Conservation (phyloP, 345 rosid genomes). For the Arabidopsis arenosa region DNA sequence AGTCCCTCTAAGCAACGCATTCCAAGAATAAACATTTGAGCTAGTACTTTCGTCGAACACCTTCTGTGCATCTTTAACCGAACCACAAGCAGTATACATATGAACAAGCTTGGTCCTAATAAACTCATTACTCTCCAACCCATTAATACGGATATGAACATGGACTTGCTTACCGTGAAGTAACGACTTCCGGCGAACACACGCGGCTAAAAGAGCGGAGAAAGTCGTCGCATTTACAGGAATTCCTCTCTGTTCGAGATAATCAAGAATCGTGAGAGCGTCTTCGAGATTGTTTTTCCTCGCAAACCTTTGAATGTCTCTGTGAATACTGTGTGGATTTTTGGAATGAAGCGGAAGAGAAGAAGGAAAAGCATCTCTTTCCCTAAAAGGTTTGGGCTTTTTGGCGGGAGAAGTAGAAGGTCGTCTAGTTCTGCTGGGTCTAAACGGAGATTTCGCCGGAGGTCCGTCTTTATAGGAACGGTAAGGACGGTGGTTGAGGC, state of each 20-base stretch:
- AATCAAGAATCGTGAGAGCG: constrained; percentile 71
- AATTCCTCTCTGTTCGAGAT: constrained; percentile 71
- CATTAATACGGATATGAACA: constrained; percentile 64
- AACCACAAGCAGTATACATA: constrained; percentile 75
- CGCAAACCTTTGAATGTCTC: constrained; percentile 68
- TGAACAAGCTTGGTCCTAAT: constrained; percentile 68
- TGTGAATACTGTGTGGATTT: constrained; percentile 66
- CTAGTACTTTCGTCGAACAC: constrained; percentile 65
- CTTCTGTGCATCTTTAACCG: constrained; percentile 64
- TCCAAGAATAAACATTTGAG: constrained; percentile 70
- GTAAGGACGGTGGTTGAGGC: constrained; percentile 8
- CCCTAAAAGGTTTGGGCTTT: constrained; percentile 52
- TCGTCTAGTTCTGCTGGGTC: constrained; percentile 35
- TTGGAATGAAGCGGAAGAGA: constrained; percentile 68
- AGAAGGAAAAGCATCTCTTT: constrained; percentile 64
- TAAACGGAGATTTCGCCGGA: constrained; percentile 29
- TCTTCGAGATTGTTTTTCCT: constrained; percentile 69
- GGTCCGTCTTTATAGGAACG: constrained; percentile 35
- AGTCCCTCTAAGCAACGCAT: constrained; percentile 85
- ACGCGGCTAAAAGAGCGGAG: constrained; percentile 75
- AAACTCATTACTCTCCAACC: constrained; percentile 73
- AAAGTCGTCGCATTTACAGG: constrained; percentile 78
- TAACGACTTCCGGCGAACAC: constrained; percentile 66
- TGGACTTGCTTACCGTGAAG: constrained; percentile 65
- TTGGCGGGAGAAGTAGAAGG: constrained; percentile 34